phyloP scores from a whole-genome alignment of 2,329 filamentous ascomycete species.

The Colletotrichum viniferum region DNA sequence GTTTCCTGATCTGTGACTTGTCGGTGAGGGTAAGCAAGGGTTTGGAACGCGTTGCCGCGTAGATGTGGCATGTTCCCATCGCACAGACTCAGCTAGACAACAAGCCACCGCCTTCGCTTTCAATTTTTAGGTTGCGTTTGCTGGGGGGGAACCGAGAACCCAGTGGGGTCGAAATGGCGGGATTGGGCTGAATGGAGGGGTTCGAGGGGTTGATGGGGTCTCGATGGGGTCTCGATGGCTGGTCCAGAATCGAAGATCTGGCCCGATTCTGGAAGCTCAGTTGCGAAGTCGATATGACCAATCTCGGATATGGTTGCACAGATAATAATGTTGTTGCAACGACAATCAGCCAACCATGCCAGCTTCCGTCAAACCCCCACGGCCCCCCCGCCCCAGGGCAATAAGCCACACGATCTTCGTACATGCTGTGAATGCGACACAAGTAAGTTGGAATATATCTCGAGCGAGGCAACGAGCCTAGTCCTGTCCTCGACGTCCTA shows the following conservation, averaged over 20 bases:
- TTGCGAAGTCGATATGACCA: neutral
- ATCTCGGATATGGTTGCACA: neutral
- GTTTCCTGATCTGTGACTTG: slow-evolving; percentile 7
- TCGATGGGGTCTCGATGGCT: too few species aligned
- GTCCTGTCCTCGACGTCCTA: neutral
- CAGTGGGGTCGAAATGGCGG: slow-evolving; percentile 4
- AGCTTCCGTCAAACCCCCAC: neutral
- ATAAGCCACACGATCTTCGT: neutral
- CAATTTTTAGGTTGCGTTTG: slow-evolving; percentile 9
- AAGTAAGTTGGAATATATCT: neutral
- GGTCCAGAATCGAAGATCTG: slow-evolving; percentile 1
- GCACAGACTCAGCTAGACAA: slow-evolving; percentile 12
- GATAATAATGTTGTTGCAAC: neutral
- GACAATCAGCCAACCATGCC: neutral
- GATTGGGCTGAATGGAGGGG: neutral
- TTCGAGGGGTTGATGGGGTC: neutral
- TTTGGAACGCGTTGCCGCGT: slow-evolving; percentile 8
- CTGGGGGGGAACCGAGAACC: neutral
- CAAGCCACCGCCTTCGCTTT: slow-evolving; percentile 11
- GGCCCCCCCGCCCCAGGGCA: neutral
- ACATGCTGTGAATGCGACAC: neutral
- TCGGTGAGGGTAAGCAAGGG: slow-evolving; percentile 16
- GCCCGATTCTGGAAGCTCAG: neutral
- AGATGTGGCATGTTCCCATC: slow-evolving; percentile 15
- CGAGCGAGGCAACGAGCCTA: neutral